These are phyloP conservation scores for Fusarium xyrophilum DNA, from an alignment of 2,329 filamentous ascomycete species.

Conservation along the genomic window DNA sequence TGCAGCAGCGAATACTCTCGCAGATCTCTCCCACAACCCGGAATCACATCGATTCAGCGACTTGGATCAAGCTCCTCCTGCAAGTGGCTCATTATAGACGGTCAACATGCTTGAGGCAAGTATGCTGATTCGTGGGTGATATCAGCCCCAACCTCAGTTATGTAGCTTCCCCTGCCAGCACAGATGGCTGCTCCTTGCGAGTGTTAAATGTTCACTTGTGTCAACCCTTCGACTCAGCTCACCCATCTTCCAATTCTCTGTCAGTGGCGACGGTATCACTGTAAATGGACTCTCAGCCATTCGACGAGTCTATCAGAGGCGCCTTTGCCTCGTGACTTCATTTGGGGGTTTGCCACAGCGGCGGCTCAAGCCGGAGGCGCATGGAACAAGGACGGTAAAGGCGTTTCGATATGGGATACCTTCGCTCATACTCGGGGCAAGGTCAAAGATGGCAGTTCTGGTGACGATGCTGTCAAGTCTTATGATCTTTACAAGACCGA, in stretches of 20 bases:
- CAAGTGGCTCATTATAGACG: background rate
- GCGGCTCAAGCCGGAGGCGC: constrained; percentile 52
- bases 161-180: background rate
- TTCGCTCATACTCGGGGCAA: constrained; percentile 50
- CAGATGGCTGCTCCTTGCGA: too few relatives aligned
- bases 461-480: constrained; percentile 48
- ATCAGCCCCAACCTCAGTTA: background rate
- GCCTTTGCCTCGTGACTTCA: constrained; percentile 14
- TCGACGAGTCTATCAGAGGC: constrained; percentile 18
- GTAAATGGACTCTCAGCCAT: constrained; percentile 1
- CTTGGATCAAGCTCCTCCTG: background rate
- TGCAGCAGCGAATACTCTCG: rapidly evolving
- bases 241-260: background rate
- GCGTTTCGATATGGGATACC: constrained; percentile 51
- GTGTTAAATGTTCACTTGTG: background rate
- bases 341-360: constrained; percentile 51
- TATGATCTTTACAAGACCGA: constrained; percentile 58
- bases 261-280: background rate
- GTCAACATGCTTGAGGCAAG: background rate
- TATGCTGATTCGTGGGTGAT: background rate
- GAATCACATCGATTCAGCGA: background rate
- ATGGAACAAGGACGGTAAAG: constrained; percentile 52
- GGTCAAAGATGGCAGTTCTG: constrained; percentile 50
- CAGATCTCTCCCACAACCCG: too few relatives aligned
- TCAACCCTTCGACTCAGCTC: background rate